A percentile compares a stretch with the other conserved stretches of the same genome.
Evolutionary conservation across 176 grass and related monocot species (phyloP).

Genomic region (Hyparrhenia diplandra): DNA sequence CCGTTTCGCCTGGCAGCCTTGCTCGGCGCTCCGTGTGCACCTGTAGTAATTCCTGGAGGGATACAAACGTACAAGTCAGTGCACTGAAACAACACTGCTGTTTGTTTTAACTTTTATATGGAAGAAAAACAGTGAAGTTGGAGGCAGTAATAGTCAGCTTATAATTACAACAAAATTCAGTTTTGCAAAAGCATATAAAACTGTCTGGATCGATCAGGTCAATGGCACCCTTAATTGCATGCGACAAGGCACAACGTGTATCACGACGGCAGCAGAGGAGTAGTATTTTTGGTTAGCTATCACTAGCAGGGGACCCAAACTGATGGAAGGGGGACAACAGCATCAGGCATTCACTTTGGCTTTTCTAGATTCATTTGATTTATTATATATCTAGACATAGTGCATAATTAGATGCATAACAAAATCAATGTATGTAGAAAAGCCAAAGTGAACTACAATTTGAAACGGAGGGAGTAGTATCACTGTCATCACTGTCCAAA

Average conservation of each 20-base stretch:
- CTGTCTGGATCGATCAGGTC: neutral
- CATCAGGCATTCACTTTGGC: constrained; percentile 9
- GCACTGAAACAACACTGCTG: neutral
- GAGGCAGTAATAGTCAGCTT: neutral
- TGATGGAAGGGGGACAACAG: neutral
- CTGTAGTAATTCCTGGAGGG: constrained; percentile 53
- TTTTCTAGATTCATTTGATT: too few relatives aligned
- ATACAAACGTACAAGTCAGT: neutral
- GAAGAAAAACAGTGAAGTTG: neutral
- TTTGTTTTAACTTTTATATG: neutral
- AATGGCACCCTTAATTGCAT: neutral
- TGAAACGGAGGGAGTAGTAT: too few relatives aligned
- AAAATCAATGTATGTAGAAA: too few relatives aligned
- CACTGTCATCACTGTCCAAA: constrained; percentile 20
- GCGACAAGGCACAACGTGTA: constrained; percentile 16
- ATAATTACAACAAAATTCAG: neutral
- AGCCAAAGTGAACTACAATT: too few relatives aligned
- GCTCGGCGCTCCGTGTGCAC: constrained; percentile 42
- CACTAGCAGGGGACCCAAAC: neutral
- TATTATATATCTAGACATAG: too few relatives aligned
- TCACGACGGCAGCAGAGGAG: neutral
- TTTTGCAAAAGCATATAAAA: neutral
- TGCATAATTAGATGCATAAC: too few relatives aligned
- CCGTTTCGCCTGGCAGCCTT: constrained; percentile 49
- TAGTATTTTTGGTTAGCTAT: neutral